phyloP scores from a whole-genome alignment of 2,329 filamentous ascomycete genomes.

The Diaporthe sp. region DNA sequence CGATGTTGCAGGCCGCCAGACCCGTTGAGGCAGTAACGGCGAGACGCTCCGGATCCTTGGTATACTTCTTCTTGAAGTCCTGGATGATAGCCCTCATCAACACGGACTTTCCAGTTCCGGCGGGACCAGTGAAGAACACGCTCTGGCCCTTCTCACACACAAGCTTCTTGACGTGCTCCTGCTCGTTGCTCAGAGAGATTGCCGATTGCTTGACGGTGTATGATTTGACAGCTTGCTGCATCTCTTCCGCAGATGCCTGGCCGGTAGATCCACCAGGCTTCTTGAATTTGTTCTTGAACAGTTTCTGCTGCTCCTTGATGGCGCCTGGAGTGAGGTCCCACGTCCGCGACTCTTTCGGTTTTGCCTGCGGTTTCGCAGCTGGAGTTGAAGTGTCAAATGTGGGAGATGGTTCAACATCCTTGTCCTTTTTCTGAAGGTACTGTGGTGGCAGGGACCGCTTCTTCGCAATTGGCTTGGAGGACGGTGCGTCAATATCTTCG shows the following conservation, averaged over 20 bases:
- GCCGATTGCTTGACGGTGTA: slow-evolving; percentile 56
- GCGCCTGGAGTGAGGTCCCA: slow-evolving; percentile 83
- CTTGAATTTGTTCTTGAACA: slow-evolving; percentile 73
- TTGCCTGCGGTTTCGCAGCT: slow-evolving; percentile 46
- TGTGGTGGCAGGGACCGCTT: slow-evolving; percentile 73
- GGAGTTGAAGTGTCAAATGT: slow-evolving; percentile 40
- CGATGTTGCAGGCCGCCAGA: slow-evolving; percentile 95
- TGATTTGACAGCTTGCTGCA: slow-evolving; percentile 52
- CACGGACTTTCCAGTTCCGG: slow-evolving; percentile 96
- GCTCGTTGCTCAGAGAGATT: slow-evolving; percentile 85
- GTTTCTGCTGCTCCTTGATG: slow-evolving; percentile 82
- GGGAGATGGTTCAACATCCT: slow-evolving; percentile 43
- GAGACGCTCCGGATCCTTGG: slow-evolving; percentile 81
- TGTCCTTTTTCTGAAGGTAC: slow-evolving; percentile 44
- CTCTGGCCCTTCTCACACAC: slow-evolving; percentile 85
- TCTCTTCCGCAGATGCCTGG: slow-evolving; percentile 56
- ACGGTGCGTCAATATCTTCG: slow-evolving; percentile 44
- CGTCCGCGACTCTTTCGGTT: slow-evolving; percentile 50
- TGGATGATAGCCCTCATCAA: slow-evolving; percentile 92
- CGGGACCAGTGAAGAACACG: slow-evolving; percentile 97
- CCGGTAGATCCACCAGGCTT: slow-evolving; percentile 53
- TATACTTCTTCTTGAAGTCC: slow-evolving; percentile 80
- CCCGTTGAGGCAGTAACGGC: slow-evolving; percentile 97
- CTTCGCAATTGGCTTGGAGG: slow-evolving; percentile 58
- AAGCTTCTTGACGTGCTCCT: slow-evolving; percentile 83